Evolutionary conservation across 257 asterid species (phyloP), one percentile per base, ranked within the genome.

Genomic region (Scutellaria galericulata): DNA sequence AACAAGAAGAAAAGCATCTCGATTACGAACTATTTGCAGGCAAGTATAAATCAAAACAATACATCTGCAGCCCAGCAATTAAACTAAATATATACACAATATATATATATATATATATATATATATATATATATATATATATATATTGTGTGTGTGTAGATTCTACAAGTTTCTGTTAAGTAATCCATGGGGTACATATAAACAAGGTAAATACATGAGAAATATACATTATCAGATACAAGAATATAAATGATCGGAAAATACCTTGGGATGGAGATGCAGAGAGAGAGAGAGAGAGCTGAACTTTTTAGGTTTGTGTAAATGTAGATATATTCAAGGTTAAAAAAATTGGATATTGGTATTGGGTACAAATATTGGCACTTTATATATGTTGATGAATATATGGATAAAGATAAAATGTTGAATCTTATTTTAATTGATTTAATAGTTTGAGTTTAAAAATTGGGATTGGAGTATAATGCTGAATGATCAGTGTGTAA

Each of bases 261-360:
- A 52, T 37, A 7, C 9, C 79, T 78, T 46, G 10, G 53, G 76
- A 68, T 41, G 69, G 57, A 60, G 59, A 42, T 42, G 69, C 58
- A 6, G 15, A 6, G 31, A 15, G 58, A 15, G 31, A 31, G 37
- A 31, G 37, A 3, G 37, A 24, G 27, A 24, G 37, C 2, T 31
- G 37, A 31, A 31, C 37, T 31, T 31, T 18, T 31, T 31, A 31
- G 37, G 37, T 31, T 31, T 44, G 11, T 44, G 8, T 44, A 44
- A 8, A 24, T 24, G 27, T 24, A 2, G 27, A 24, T 24, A 24
- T 24, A 24, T 2, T 31, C 37, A 31, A 31, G 5, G 37, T 27
- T 27, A 1, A 27, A 0, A 27, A 27, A 27, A 27, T 27, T 27
- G 35, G 35, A 27, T 27, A 18, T 18, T 18, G 18, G 18, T 18